These are phyloP conservation scores for Nitzschia palea DNA, from an alignment of 108 stramenopile species.

Conservation along the genomic window DNA sequence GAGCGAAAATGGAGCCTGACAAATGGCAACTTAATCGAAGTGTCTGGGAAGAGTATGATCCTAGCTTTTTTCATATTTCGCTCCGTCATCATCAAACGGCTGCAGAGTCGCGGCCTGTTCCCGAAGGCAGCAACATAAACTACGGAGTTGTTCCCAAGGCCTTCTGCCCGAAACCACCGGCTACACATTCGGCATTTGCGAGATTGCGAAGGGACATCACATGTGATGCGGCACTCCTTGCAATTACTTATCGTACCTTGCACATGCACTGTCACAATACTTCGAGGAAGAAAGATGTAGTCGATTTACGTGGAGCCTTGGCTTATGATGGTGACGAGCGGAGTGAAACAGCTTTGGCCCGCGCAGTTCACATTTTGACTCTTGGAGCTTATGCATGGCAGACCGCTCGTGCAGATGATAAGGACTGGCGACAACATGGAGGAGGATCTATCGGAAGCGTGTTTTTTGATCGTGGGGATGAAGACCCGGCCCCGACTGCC, in stretches of 20 bases:
- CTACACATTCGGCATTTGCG: conserved; percentile 56
- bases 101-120: conserved; percentile 69
- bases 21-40: conserved; percentile 65
- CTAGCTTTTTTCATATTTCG: conserved; percentile 75
- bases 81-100: conserved; percentile 69
- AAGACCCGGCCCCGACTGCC: conserved; percentile 41
- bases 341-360: conserved; percentile 78
- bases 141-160: conserved; percentile 44
- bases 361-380: conserved; percentile 79
- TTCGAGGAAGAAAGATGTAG: conserved; percentile 19
- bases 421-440: conserved; percentile 47
- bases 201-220: conserved; percentile 73
- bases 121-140: conserved; percentile 20
- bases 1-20: conserved; percentile 65
- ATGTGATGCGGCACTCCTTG: conserved; percentile 58
- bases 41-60: conserved; percentile 83
- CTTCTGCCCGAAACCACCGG: conserved; percentile 59
- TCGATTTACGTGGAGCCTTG: conserved; percentile 41
- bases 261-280: conserved; percentile 68
- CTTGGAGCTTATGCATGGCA: conserved; percentile 79
- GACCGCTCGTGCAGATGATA: conserved; percentile 31
- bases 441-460: conserved; percentile 71
- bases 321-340: conserved; percentile 64
- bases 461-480: conserved; percentile 47
- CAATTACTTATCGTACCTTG: conserved; percentile 64